Conservation (phyloP, 2,329 filamentous ascomycete genomes). For the Colletotrichum melonis region DNA sequence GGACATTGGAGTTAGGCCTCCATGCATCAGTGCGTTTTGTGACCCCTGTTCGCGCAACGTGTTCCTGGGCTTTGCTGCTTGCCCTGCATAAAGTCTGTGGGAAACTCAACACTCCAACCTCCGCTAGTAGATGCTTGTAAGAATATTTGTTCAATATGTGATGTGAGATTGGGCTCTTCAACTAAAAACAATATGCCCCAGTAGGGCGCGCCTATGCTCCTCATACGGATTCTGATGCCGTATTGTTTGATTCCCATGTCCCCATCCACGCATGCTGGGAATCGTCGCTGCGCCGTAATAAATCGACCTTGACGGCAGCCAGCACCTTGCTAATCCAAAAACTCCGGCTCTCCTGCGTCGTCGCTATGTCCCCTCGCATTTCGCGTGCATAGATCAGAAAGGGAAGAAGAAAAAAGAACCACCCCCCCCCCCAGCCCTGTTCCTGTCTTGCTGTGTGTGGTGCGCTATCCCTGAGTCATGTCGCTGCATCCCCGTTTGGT, state of each 20-base stretch:
- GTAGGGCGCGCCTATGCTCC: constrained; percentile 2
- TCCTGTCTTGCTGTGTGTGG: neutral
- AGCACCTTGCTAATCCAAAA: neutral
- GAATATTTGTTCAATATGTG: constrained; percentile 16
- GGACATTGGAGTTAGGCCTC: constrained; percentile 21
- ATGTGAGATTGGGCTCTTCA: constrained; percentile 20
- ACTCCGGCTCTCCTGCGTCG: constrained; percentile 15
- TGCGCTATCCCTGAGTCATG: constrained; percentile 24
- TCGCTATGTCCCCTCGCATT: constrained; percentile 4
- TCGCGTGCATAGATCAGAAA: constrained; percentile 13
- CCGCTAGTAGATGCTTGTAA: neutral
- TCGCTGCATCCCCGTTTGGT: constrained; percentile 12
- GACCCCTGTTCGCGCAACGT: constrained; percentile 18
- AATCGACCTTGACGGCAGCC: constrained; percentile 1
- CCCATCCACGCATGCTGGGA: neutral
- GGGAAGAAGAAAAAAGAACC: neutral
- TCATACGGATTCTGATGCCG: constrained; percentile 24
- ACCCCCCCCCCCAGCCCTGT: neutral
- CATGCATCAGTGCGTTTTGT: constrained; percentile 20
- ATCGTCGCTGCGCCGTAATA: constrained; percentile 15
- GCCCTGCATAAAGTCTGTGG: constrained; percentile 3
- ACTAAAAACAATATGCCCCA: constrained; percentile 11
- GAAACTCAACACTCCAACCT: neutral
- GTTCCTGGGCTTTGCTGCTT: constrained; percentile 25
- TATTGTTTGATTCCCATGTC: constrained; percentile 27